A percentile compares a stretch with the other conserved stretches of the same genome.
These are phyloP conservation scores for Fistulinella prunicolor DNA, from an alignment of 768 basidiomycete species.

Conservation along the genomic window DNA sequence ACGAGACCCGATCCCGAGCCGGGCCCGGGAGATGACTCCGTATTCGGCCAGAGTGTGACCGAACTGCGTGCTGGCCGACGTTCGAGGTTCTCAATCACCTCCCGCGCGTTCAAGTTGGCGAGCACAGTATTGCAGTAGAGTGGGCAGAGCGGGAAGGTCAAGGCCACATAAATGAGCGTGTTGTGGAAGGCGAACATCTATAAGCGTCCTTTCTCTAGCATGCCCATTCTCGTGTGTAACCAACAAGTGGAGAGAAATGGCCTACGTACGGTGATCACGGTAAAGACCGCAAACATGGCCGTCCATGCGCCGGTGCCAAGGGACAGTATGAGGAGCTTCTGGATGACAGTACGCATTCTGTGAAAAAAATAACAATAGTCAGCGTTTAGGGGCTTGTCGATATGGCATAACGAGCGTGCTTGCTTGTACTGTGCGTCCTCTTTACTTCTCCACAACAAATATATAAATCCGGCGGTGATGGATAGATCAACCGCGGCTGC, in stretches of 20 bases:
- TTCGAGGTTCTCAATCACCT: conserved; percentile 14
- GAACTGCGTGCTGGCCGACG: conserved; percentile 3
- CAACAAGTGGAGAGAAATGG: not conserved
- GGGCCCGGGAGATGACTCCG: not conserved
- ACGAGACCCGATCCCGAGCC: too few relatives aligned
- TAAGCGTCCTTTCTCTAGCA: not conserved
- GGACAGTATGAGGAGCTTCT: conserved; percentile 14
- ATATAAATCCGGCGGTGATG: conserved; percentile 12
- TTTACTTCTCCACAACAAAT: conserved; percentile 15
- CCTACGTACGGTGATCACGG: conserved; percentile 15
- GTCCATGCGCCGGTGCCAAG: conserved; percentile 18
- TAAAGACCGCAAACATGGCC: conserved; percentile 10
- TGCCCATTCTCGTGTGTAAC: not conserved
- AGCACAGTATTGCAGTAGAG: conserved; percentile 33
- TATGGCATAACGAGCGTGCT: not conserved
- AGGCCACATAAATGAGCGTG: conserved; percentile 16
- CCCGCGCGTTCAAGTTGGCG: conserved; percentile 30
- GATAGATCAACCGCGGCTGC: conserved; percentile 13
- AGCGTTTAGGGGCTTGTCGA: not conserved
- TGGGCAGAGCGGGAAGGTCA: conserved; percentile 31
- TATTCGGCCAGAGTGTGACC: conserved; percentile 4
- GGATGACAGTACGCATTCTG: conserved; percentile 20
- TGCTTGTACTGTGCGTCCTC: conserved; percentile 13
- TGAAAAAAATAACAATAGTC: not conserved
- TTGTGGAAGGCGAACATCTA: conserved; percentile 12